Evolutionary conservation across 2,329 filamentous ascomycete species (phyloP), one percentile per base, ranked within the genome.

Genomic region (Fusarium penzigii): DNA sequence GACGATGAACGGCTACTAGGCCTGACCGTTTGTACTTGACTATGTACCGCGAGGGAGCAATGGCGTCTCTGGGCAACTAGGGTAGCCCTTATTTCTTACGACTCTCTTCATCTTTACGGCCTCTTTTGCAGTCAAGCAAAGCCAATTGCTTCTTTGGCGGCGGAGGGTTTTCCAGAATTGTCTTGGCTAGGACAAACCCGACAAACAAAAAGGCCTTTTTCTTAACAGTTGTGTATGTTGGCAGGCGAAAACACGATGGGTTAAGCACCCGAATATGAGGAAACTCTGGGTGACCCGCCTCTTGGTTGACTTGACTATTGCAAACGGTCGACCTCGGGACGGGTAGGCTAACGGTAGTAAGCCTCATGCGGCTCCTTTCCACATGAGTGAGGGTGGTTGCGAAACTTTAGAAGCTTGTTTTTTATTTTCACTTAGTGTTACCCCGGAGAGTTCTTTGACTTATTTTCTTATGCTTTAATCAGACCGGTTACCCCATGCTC

Each of bases 1-100:
- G 86, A 95, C 92, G 64, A 96, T 97, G 92, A 99, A 97, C 78
- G 94, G 94, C 75, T 97, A 97, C 82, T 97, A 92, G 73, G 65
- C 50, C 20, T 51, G 55, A 55, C 53, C 32, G 43, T 51, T 60
- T 62, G 55, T 64, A 58, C 52, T 68, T 70, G 51, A 65, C 61
- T 54, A 64, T 65, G 57, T 61, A 57, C 53, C 65, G 62, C 62
- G 59, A 65, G 60, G 62, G 63, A 70, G 67, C 65, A 65, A 65
- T 56, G 68, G 68, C 67, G 67, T 70, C 66, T 67, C 64, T 64
- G 61, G 60, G 59, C 64, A 63, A 58, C 62, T 63, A 58, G 52
- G 32, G 56, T 64, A 57, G 62, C 63, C 54, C 58, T 42, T 53
- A 62, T 62, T 65, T 63, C 54, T 67, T 62, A 65, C 61, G 68